phyloP scores from a whole-genome alignment of 352 stramenopile species.

The Globisporangium irregulare region DNA sequence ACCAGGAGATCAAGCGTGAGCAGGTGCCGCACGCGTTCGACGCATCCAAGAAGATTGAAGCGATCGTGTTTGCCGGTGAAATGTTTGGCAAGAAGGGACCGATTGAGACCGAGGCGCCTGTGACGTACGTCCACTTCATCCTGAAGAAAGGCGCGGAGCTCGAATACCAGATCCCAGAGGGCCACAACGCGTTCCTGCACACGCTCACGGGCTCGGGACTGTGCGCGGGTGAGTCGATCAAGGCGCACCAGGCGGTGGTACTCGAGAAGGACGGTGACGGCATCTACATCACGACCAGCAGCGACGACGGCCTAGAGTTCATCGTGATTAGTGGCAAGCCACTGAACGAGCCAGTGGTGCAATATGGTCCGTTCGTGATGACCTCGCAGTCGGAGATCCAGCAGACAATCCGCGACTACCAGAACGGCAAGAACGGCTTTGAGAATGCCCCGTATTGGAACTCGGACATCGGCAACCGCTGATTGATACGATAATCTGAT shows the following conservation, averaged over 20 bases:
- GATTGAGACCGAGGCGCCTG: constrained; percentile 26
- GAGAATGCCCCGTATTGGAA: constrained; percentile 56
- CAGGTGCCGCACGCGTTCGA: constrained; percentile 17
- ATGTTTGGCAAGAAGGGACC: constrained; percentile 23
- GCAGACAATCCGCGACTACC: constrained; percentile 54
- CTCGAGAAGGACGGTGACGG: constrained; percentile 48
- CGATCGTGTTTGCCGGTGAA: constrained; percentile 30
- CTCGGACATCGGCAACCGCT: constrained; percentile 45
- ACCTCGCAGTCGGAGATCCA: constrained; percentile 51
- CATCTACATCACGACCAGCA: constrained; percentile 34
- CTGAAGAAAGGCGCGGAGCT: constrained; percentile 16
- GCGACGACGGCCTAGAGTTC: constrained; percentile 41
- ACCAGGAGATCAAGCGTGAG: constrained; percentile 29
- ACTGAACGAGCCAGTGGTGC: constrained; percentile 57
- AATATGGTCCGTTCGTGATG: constrained; percentile 78
- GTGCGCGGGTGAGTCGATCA: constrained; percentile 9
- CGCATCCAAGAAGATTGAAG: constrained; percentile 14
- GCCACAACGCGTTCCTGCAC: constrained; percentile 27
- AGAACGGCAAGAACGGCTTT: constrained; percentile 57
- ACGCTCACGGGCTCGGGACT: constrained; percentile 12
- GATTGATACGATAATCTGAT: not conserved
- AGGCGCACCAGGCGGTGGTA: constrained; percentile 28
- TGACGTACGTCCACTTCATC: constrained; percentile 31
- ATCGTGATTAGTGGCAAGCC: constrained; percentile 57
- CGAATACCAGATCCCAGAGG: constrained; percentile 16